Conservation (phyloP, 345 rosid genomes). For the Syzygium aromaticum region DNA sequence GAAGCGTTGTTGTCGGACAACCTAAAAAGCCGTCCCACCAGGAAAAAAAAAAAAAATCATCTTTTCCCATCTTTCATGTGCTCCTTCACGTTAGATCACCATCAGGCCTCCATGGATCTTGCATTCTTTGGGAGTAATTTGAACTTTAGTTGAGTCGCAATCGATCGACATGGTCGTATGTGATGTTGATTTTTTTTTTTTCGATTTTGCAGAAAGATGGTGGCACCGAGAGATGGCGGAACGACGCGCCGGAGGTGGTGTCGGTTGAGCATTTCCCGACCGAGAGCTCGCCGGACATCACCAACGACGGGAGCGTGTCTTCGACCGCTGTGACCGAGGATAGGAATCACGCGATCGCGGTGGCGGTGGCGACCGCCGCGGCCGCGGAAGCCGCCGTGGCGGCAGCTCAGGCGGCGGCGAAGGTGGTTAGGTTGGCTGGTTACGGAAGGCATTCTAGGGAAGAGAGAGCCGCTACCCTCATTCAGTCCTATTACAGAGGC, state of each 20-base stretch:
- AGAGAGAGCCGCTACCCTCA: conserved; percentile 79
- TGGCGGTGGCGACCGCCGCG: conserved; percentile 88
- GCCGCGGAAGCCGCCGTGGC: conserved; percentile 94
- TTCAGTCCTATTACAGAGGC: conserved; percentile 82
- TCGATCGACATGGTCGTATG: neutral
- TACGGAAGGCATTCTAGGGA: conserved; percentile 68
- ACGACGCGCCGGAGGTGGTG: conserved; percentile 65
- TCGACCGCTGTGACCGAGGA: conserved; percentile 50
- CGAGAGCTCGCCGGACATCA: conserved; percentile 75
- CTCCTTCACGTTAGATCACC: neutral
- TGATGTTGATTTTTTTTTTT: neutral
- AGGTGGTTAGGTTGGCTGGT: conserved; percentile 83
- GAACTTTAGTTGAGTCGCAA: neutral
- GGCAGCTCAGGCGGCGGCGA: conserved; percentile 95
- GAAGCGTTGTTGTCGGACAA: neutral
- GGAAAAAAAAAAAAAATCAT: neutral
- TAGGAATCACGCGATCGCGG: conserved; percentile 73
- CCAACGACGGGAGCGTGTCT: conserved; percentile 46
- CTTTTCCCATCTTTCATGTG: neutral
- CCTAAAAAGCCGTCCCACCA: neutral
- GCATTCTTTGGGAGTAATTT: neutral
- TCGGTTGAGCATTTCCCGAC: conserved; percentile 79
- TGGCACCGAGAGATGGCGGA: conserved; percentile 47
- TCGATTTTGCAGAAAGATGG: conserved; percentile 20
- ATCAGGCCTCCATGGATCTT: neutral